Percentiles rank a stretch among this genome's conserved stretches.
These are phyloP conservation scores for Alisma plantagoaquatica DNA, from an alignment of 106 monocot species.

Conservation along the genomic window DNA sequence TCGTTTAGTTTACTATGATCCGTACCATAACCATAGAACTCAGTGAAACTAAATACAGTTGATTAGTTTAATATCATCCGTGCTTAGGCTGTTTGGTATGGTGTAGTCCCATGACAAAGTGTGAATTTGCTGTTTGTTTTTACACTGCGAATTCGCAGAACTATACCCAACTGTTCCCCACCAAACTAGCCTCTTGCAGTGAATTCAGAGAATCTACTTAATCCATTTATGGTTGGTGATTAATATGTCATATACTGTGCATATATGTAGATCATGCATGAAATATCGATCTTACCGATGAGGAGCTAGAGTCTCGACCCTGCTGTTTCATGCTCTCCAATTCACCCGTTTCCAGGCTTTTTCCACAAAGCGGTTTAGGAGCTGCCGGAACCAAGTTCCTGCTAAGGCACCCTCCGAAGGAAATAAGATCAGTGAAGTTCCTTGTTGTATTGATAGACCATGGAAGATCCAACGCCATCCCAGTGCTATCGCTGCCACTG, in stretches of 20 bases:
- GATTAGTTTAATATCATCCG: too few species aligned
- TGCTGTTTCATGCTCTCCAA: conserved; percentile 25
- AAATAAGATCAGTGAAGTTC: conserved; percentile 34
- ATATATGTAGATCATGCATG: neutral
- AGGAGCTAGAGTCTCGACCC: conserved; percentile 11
- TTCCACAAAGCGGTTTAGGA: conserved; percentile 10
- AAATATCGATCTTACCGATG: conserved; percentile 12
- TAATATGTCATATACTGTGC: too few species aligned
- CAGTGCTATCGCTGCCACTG: neutral
- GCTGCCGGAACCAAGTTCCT: too few species aligned
- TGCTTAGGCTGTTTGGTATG: too few species aligned
- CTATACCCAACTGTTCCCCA: too few species aligned
- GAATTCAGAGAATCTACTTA: too few species aligned
- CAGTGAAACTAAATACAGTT: neutral
- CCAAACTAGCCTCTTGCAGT: too few species aligned
- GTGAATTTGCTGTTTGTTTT: too few species aligned
- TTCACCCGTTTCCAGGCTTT: conserved; percentile 11
- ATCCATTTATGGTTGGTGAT: too few species aligned
- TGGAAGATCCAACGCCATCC: conserved; percentile 14
- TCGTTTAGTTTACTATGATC: neutral
- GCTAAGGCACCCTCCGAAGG: conserved; percentile 17
- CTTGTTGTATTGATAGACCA: conserved; percentile 35
- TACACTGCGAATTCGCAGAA: too few species aligned
- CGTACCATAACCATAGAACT: neutral
- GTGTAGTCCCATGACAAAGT: too few species aligned